These are phyloP conservation scores for Eucalyptus regnans DNA, from an alignment of 345 rosid species.

Conservation along the genomic window DNA sequence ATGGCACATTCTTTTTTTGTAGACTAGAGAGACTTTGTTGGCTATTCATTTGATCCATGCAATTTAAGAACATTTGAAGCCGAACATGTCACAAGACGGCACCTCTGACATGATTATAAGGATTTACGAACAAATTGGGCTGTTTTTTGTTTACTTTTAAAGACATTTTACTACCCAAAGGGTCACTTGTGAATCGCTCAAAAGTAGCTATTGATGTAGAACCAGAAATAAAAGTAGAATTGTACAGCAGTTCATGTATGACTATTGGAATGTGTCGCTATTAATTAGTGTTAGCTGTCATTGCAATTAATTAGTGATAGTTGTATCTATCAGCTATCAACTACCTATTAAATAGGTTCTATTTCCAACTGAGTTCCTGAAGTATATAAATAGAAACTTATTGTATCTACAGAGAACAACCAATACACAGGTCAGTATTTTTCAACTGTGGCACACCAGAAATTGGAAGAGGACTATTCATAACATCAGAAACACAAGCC, in stretches of 20 bases:
- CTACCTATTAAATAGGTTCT: too few relatives aligned
- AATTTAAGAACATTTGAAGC: neutral
- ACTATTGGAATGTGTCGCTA: too few relatives aligned
- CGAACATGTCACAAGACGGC: rapidly evolving
- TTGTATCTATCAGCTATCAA: too few relatives aligned
- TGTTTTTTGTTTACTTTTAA: neutral
- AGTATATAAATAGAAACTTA: too few relatives aligned
- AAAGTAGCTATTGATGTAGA: neutral
- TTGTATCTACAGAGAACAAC: too few relatives aligned
- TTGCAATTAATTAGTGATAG: too few relatives aligned
- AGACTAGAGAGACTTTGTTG: neutral
- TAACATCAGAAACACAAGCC: neutral
- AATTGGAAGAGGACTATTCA: neutral
- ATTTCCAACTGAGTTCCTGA: too few relatives aligned
- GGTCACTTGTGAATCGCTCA: neutral
- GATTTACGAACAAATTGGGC: neutral
- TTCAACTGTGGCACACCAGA: neutral
- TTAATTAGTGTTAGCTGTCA: too few relatives aligned
- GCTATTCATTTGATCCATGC: rapidly evolving
- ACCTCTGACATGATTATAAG: neutral
- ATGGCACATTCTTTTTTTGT: neutral
- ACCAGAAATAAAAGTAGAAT: neutral
- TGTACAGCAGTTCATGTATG: neutral
- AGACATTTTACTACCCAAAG: rapidly evolving
- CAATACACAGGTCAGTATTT: too few relatives aligned